Evolutionary conservation across 78 protist genomes (phyloP), one percentile per base, ranked within the genome.

Genomic region (Pelomyxa schiedti): DNA sequence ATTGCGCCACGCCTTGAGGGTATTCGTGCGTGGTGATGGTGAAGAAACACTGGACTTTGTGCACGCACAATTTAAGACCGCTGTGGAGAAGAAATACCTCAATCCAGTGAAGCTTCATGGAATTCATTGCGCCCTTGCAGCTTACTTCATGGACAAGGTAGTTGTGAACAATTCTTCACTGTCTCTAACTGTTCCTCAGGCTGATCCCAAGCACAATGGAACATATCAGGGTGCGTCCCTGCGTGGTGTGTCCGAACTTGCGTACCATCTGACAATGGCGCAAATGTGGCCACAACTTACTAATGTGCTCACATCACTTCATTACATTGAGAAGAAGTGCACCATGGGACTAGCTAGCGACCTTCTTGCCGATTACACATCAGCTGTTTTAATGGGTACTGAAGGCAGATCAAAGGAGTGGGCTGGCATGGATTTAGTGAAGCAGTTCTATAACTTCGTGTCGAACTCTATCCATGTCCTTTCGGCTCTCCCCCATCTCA

Each of bases 31-130:
- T 22, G 39, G 32, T 26, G 72, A 26, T 4, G 22, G 65, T 22
- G 37, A 41, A 6, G 82, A 47, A 0, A 39, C 8, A 30, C 74
- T 72, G 32, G 89, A 72, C n/a, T 76, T 83, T 42, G 72, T 72
- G 80, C 88, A 83, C 24, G 71, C 72, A 39, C 88, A 83, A 69
- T 32, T 83, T 41, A 72, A 64, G 32, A 28, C 67, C 1, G 88
- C 81, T 8, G 81, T 72, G 8, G 42, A 65, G 4, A 68, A 69
- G 40, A 16, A 78, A 9, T 83, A 83, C 38, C 72, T 77, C 22
- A 66, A 81, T 0, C 32, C 38, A 47, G 30, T 67, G 1, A 80
- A 70, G 24, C 70, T n/a, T 22, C 30, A n/a, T 8, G 65, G 37
- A 9, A 9, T 9, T 9, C 70, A 47, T 16, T 47, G 29, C 37